Conservation (phyloP, 2,329 filamentous ascomycete species). For the Blumeria hordei region DNA sequence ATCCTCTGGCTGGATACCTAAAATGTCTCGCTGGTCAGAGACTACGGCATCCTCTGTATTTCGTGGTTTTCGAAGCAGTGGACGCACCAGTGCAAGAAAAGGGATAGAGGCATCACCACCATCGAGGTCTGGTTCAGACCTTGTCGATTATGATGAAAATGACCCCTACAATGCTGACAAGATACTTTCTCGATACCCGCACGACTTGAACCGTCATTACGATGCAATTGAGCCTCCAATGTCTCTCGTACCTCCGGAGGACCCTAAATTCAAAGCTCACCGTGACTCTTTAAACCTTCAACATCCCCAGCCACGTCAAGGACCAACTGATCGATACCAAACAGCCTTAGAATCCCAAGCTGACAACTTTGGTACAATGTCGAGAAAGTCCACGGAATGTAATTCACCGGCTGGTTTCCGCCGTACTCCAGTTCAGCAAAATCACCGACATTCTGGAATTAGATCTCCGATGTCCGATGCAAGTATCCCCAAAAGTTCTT, state of each 20-base stretch:
- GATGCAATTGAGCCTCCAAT: slow-evolving; percentile 9
- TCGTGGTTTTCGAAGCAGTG: slow-evolving; percentile 48
- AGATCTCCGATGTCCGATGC: slow-evolving; percentile 14
- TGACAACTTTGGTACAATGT: slow-evolving; percentile 35
- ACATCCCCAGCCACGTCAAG: slow-evolving; percentile 54
- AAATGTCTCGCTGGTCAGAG: slow-evolving; percentile 93
- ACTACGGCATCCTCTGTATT: slow-evolving; percentile 78
- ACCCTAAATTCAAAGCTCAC: slow-evolving; percentile 63
- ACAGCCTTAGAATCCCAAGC: slow-evolving; percentile 51
- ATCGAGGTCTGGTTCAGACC: slow-evolving; percentile 63
- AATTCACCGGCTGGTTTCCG: slow-evolving; percentile 34
- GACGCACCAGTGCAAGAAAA: slow-evolving; percentile 30
- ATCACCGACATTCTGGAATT: slow-evolving; percentile 21
- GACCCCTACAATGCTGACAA: slow-evolving; percentile 36
- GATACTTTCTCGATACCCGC: slow-evolving; percentile 24
- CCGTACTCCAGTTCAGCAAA: slow-evolving; percentile 24
- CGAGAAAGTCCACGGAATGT: slow-evolving; percentile 37
- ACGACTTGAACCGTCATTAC: slow-evolving; percentile 19
- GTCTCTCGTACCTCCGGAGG: slow-evolving; percentile 21
- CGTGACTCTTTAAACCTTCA: slow-evolving; percentile 59
- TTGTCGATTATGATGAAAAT: slow-evolving; percentile 35
- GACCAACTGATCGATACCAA: slow-evolving; percentile 50
- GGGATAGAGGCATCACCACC: slow-evolving; percentile 26
- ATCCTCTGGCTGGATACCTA: slow-evolving; percentile 60
- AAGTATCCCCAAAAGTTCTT: slow-evolving; percentile 10